These are phyloP conservation scores for Pseudogymnoascus sp. DNA, from an alignment of 2,329 filamentous ascomycete genomes.

Conservation along the genomic window DNA sequence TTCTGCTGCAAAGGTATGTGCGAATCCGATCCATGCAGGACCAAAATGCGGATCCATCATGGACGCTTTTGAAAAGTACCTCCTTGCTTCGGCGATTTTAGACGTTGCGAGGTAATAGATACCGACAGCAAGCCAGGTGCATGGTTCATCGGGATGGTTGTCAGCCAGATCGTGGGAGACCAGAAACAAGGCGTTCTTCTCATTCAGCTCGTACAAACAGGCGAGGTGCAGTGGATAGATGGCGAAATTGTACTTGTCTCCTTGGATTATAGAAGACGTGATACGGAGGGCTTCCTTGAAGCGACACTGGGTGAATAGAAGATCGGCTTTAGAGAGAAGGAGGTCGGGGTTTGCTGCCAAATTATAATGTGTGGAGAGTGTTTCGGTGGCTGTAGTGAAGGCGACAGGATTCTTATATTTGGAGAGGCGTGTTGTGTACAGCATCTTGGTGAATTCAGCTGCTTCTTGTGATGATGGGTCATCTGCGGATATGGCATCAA, in stretches of 20 bases:
- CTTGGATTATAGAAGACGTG: conserved; percentile 72
- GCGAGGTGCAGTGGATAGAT: conserved; percentile 88
- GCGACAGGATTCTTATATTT: conserved; percentile 86
- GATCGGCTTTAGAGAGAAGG: conserved; percentile 78
- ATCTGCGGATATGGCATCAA: conserved; percentile 66
- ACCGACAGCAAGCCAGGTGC: conserved; percentile 88
- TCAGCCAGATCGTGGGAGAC: conserved; percentile 90
- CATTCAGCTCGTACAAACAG: conserved; percentile 77
- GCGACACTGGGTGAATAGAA: conserved; percentile 88
- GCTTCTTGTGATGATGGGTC: conserved; percentile 74
- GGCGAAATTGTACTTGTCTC: conserved; percentile 81
- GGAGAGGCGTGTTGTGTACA: conserved; percentile 90
- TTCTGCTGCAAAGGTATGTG: conserved; percentile 94
- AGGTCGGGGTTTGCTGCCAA: conserved; percentile 82
- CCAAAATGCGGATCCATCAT: conserved; percentile 98
- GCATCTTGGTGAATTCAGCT: conserved; percentile 86
- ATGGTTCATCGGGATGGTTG: conserved; percentile 81
- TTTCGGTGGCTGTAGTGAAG: conserved; percentile 80
- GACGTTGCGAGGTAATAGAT: conserved; percentile 88
- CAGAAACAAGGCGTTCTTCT: conserved; percentile 83
- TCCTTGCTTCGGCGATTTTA: conserved; percentile 84
- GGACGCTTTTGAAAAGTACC: conserved; percentile 95
- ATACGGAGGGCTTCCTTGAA: conserved; percentile 81
- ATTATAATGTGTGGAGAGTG: conserved; percentile 87
- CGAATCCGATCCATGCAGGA: conserved; percentile 97